Conservation (phyloP, 2,329 filamentous ascomycete genomes). For the Phyllosticta citribraziliensis region DNA sequence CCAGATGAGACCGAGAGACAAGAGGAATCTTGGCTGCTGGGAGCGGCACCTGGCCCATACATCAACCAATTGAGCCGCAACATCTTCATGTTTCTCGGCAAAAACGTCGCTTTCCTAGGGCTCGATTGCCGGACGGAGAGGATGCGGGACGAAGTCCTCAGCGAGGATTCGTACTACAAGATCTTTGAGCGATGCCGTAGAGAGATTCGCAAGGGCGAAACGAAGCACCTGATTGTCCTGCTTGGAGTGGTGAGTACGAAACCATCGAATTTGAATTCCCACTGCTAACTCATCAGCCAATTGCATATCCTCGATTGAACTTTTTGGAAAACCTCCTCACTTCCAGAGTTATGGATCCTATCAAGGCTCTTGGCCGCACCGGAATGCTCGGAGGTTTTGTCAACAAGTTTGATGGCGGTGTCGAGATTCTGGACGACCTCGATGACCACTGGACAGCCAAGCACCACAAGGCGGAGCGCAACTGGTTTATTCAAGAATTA, state of each 20-base stretch:
- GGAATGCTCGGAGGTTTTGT: constrained; percentile 71
- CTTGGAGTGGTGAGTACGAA: constrained; percentile 57
- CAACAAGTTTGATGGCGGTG: constrained; percentile 83
- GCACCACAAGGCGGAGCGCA: constrained; percentile 84
- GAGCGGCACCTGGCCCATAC: constrained; percentile 72
- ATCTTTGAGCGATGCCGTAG: constrained; percentile 77
- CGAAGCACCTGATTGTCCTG: constrained; percentile 81
- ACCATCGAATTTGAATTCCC: neutral
- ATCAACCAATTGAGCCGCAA: constrained; percentile 80
- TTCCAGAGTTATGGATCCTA: constrained; percentile 73
- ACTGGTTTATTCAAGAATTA: constrained; percentile 76
- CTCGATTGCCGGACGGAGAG: constrained; percentile 88
- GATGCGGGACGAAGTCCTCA: constrained; percentile 71
- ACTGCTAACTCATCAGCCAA: constrained; percentile 21
- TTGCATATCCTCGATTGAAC: constrained; percentile 37
- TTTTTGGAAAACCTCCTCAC: constrained; percentile 63
- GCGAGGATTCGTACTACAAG: constrained; percentile 71
- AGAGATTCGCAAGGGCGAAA: constrained; percentile 74
- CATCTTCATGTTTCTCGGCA: constrained; percentile 74
- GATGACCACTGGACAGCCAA: constrained; percentile 98
- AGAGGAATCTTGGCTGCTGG: constrained; percentile 88
- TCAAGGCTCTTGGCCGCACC: constrained; percentile 77
- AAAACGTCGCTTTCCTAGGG: constrained; percentile 70
- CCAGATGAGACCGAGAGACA: constrained; percentile 67
- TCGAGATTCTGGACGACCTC: constrained; percentile 83